phyloP scores from a whole-genome alignment of 495 filamentous ascomycete genomes.

The Hamigera avellanea region DNA sequence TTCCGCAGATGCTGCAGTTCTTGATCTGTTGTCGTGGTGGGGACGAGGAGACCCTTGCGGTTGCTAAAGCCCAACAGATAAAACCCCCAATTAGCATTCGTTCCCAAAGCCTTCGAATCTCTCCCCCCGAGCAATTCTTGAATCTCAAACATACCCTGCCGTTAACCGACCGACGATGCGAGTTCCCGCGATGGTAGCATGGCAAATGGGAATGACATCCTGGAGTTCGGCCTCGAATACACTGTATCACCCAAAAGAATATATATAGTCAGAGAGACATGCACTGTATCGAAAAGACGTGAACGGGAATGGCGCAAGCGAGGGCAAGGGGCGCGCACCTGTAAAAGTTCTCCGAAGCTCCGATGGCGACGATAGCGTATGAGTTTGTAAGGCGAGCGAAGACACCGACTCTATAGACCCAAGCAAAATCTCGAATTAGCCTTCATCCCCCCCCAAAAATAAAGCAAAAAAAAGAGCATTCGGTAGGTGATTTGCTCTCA shows the following conservation, averaged over 20 bases:
- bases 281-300: neutral
- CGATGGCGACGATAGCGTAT: slow-evolving; percentile 84
- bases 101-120: too few relatives aligned
- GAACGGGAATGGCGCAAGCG: too few relatives aligned
- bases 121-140: too few relatives aligned
- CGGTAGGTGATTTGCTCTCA: slow-evolving; percentile 25
- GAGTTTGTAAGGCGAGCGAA: slow-evolving; percentile 94
- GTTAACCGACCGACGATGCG: slow-evolving; percentile 91
- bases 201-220: slow-evolving; percentile 95
- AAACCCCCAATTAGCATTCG: too few relatives aligned
- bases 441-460: too few relatives aligned
- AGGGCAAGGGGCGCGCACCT: slow-evolving; percentile 31
- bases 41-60: slow-evolving; percentile 90
- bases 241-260: slow-evolving; percentile 16
- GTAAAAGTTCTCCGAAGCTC: slow-evolving; percentile 98
- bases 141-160: slow-evolving; percentile 56
- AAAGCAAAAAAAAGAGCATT: too few relatives aligned
- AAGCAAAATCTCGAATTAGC: too few relatives aligned
- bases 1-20: slow-evolving; percentile 96
- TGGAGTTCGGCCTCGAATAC: slow-evolving; percentile 95
- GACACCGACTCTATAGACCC: slow-evolving; percentile 84
- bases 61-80: slow-evolving; percentile 65
- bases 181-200: slow-evolving; percentile 94
- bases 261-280: neutral
- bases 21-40: slow-evolving; percentile 93